These are phyloP conservation scores for Pseudocercospora pini-densiflorae DNA, from an alignment of 2,329 filamentous ascomycete genomes.

Conservation along the genomic window DNA sequence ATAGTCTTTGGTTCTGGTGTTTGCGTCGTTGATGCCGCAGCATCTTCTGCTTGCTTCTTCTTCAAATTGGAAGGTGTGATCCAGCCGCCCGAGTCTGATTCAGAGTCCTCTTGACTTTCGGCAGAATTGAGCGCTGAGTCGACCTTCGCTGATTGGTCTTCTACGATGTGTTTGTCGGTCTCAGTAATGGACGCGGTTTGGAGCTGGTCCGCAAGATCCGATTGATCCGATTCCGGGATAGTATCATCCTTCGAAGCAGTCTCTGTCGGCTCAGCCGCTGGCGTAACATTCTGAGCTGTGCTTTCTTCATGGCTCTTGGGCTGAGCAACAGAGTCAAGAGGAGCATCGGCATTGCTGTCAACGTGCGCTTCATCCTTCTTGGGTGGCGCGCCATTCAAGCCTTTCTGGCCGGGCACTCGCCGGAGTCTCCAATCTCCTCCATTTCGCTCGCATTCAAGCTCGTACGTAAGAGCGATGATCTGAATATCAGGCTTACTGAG, in stretches of 20 bases:
- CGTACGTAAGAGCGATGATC: constrained; percentile 87
- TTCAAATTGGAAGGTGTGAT: constrained; percentile 93
- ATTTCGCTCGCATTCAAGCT: constrained; percentile 90
- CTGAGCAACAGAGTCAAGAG: background rate
- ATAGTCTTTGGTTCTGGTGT: constrained; percentile 65
- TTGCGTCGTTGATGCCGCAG: constrained; percentile 50
- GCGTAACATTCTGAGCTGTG: background rate
- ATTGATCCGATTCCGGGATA: background rate
- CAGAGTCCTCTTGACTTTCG: constrained; percentile 52
- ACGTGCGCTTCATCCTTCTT: constrained; percentile 40
- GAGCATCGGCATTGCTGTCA: background rate
- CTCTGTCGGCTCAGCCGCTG: background rate
- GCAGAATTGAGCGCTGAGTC: constrained; percentile 33
- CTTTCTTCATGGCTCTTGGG: background rate
- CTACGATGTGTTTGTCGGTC: background rate
- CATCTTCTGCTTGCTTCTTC: constrained; percentile 75
- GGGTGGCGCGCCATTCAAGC: constrained; percentile 71
- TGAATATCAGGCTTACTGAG: constrained; percentile 89
- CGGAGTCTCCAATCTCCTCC: constrained; percentile 86
- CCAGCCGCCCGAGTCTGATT: constrained; percentile 74
- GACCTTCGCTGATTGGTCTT: constrained; percentile 26
- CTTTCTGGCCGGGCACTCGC: constrained; percentile 77
- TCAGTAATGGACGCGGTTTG: background rate
- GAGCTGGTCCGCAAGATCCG: background rate
- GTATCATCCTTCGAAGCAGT: background rate